Evolutionary conservation across 306 rosid genomes (phyloP).

Genomic region (Begonia masoniana): DNA sequence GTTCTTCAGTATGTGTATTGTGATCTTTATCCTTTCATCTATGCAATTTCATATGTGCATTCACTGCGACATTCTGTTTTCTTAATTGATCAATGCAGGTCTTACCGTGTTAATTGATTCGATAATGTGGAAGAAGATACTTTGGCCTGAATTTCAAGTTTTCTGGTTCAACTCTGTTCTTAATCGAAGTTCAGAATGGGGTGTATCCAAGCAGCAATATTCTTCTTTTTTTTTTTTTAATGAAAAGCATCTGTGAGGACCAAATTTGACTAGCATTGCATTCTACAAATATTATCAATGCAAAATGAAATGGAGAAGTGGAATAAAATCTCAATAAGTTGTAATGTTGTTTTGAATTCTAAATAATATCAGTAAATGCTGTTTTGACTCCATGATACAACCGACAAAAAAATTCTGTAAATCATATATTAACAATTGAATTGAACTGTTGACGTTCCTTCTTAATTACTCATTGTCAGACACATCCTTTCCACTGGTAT

Average conservation of each 20-base stretch:
- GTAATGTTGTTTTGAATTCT: too few species aligned
- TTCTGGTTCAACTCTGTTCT: slow-evolving; percentile 90
- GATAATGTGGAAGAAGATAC: slow-evolving; percentile 66
- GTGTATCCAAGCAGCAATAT: slow-evolving; percentile 45
- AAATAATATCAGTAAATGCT: too few species aligned
- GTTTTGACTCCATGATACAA: too few species aligned
- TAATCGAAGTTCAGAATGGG: slow-evolving; percentile 95
- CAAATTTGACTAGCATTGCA: too few species aligned
- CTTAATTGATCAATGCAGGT: slow-evolving; percentile 26
- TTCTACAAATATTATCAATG: too few species aligned
- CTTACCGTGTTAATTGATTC: slow-evolving; percentile 71
- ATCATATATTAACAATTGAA: too few species aligned
- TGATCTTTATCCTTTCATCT: background rate
- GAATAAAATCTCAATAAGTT: too few species aligned
- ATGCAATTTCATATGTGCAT: background rate
- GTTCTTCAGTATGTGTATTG: background rate
- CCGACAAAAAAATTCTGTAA: too few species aligned
- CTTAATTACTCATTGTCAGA: slow-evolving; percentile 35
- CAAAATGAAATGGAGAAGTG: too few species aligned
- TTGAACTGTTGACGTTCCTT: slow-evolving; percentile 25
- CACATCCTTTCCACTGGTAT: slow-evolving; percentile 78
- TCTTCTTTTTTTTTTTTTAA: too few species aligned
- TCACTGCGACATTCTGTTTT: too few species aligned
- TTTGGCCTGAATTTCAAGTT: slow-evolving; percentile 98
- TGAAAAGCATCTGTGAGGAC: too few species aligned